Evolutionary conservation across 1,139 yeast species (phyloP), one percentile per base, ranked within the genome.

Genomic region (Zygoascus sp.): DNA sequence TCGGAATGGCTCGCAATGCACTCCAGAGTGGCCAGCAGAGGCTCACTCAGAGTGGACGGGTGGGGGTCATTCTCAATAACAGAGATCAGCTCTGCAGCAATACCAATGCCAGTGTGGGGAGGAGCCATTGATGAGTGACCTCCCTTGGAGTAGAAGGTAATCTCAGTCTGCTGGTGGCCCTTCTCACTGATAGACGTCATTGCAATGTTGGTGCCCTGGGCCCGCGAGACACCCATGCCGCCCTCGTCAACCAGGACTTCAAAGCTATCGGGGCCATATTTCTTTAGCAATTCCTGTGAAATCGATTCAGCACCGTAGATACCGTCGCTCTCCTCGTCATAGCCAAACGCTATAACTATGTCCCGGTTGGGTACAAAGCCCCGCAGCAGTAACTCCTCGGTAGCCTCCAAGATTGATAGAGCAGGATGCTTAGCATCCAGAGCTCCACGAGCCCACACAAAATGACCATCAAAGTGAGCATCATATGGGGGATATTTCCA

Each of bases 111-210:
- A 1, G 88, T 83, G 59, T 81, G 87, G 51, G 74, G 79, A 5
- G 83, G 84, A 9, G 90, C 90, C n/a, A 76, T 65, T 1, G 85
- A 79, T 1, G 89, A 80, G 57, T 83, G 90, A 2, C 90, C 90
- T 44, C 90, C 90, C 8, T 78, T 77, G 1, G 83, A 77, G 16
- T 66, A 67, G 21, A 83, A 63, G 3, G 72, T 66, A 39, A 80
- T 68, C 10, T 62, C 57, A 8, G 75, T 59, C 57, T 81, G 82
- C 43, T 77, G 56, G 53, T 75, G 75, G 0, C 92, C 92, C 65
- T 83, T 83, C 58, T 83, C 92, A 30, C 79, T 79, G 28, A 80
- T 77, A 16, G 77, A 75, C 1, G 87, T 83, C 32, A 75, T 59
- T 4, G 83, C 83, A 53, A 79, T 66, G 57, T 70, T 72, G 44